Percentiles rank a stretch among this genome's conserved stretches.
phyloP scores from a whole-genome alignment of 441 rosid genomes.

The Macaranga tanarius region DNA sequence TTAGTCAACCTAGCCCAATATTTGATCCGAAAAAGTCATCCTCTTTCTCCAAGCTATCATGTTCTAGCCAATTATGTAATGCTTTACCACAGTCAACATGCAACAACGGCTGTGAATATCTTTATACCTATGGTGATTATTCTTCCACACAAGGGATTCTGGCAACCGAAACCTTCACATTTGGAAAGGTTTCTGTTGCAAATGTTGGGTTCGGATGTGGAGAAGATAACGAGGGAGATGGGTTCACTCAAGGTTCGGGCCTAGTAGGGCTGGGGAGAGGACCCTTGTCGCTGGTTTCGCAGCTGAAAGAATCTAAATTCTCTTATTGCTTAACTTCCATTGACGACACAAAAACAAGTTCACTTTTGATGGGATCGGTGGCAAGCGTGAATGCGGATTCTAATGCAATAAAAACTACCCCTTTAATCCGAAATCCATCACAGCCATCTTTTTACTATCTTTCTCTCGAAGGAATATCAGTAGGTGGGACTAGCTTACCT shows the following conservation, averaged over 20 bases:
- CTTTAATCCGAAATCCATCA: conserved; percentile 43
- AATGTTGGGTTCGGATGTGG: conserved; percentile 85
- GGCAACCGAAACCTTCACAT: conserved; percentile 70
- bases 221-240: conserved; percentile 70
- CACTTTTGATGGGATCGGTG: conserved; percentile 52
- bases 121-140: conserved; percentile 80
- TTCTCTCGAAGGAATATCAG: conserved; percentile 57
- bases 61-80: conserved; percentile 55
- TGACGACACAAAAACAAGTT: conserved; percentile 41
- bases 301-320: conserved; percentile 52
- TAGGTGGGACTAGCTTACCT: conserved; percentile 47
- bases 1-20: conserved; percentile 65
- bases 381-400: conserved; percentile 28
- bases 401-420: conserved; percentile 35
- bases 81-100: conserved; percentile 57
- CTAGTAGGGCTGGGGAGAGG: conserved; percentile 90
- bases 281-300: conserved; percentile 59
- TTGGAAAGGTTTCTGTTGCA: conserved; percentile 46
- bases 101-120: conserved; percentile 53
- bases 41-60: conserved; percentile 49
- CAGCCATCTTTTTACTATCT: conserved; percentile 73
- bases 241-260: conserved; percentile 81
- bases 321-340: conserved; percentile 60
- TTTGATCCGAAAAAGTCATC: conserved; percentile 76
- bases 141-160: conserved; percentile 77